phyloP scores from a whole-genome alignment of 768 basidiomycete species.

The Leccinellum luteum region DNA sequence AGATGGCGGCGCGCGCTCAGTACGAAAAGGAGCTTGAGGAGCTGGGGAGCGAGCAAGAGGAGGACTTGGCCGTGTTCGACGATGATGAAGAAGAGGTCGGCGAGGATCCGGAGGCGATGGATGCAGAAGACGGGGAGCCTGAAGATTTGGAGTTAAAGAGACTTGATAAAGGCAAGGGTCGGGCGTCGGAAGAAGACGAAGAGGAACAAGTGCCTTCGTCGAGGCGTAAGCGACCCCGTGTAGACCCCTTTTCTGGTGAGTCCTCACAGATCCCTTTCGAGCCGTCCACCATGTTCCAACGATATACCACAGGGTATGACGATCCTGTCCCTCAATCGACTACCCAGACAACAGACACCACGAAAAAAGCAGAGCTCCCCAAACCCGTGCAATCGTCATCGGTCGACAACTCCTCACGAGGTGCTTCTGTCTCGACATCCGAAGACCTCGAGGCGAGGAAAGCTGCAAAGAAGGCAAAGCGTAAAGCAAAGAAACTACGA shows the following conservation, averaged over 20 bases:
- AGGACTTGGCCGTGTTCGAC: slow-evolving; percentile 37
- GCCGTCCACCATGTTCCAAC: background rate
- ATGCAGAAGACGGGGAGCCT: background rate
- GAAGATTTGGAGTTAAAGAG: background rate
- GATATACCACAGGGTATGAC: slow-evolving; percentile 30
- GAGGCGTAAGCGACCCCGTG: slow-evolving; percentile 49
- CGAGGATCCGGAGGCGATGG: slow-evolving; percentile 11
- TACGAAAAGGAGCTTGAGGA: slow-evolving; percentile 58
- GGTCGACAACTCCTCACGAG: slow-evolving; percentile 13
- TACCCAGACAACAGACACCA: background rate
- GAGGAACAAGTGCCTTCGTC: slow-evolving; percentile 10
- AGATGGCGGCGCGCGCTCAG: slow-evolving; percentile 68
- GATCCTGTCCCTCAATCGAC: slow-evolving; percentile 12
- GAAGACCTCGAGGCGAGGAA: slow-evolving; percentile 26
- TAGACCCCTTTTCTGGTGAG: slow-evolving; percentile 70
- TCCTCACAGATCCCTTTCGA: background rate
- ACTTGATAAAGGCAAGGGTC: slow-evolving; percentile 36
- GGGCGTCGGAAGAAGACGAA: slow-evolving; percentile 31
- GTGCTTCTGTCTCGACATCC: slow-evolving; percentile 19
- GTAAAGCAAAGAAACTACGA: slow-evolving; percentile 29
- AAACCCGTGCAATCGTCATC: background rate
- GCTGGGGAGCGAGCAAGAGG: slow-evolving; percentile 40
- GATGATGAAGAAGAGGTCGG: slow-evolving; percentile 18
- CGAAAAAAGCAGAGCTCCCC: slow-evolving; percentile 10
- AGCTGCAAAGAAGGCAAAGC: slow-evolving; percentile 34